These are phyloP conservation scores for Cudoniella acicularis DNA, from an alignment of 495 filamentous ascomycete genomes.

Conservation along the genomic window DNA sequence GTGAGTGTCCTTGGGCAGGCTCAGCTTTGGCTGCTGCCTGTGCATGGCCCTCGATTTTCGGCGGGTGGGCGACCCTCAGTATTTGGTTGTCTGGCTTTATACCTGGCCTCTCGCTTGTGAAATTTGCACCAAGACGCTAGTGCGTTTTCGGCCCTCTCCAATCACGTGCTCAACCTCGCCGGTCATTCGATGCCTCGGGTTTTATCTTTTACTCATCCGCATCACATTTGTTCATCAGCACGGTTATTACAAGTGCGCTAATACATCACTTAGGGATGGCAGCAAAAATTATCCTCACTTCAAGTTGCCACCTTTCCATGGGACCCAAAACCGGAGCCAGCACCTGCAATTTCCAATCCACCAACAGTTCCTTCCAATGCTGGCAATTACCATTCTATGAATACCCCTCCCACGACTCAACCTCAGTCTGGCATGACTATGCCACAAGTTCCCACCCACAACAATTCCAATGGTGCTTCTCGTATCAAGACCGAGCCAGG, in stretches of 20 bases:
- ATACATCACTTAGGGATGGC: slow-evolving; percentile 70
- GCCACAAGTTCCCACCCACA: slow-evolving; percentile 13
- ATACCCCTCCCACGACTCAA: slow-evolving; percentile 10
- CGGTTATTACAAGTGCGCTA: slow-evolving; percentile 5
- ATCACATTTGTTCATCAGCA: neutral
- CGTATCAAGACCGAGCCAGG: slow-evolving; percentile 75
- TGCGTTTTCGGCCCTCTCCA: slow-evolving; percentile 9
- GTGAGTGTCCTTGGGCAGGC: neutral
- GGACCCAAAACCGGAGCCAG: slow-evolving; percentile 69
- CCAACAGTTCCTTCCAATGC: slow-evolving; percentile 59
- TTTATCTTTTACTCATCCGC: neutral
- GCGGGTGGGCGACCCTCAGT: slow-evolving; percentile 45
- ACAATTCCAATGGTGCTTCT: slow-evolving; percentile 19
- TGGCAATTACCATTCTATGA: slow-evolving; percentile 20
- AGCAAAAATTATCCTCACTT: slow-evolving; percentile 77
- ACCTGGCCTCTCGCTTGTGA: slow-evolving; percentile 23
- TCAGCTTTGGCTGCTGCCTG: slow-evolving; percentile 16
- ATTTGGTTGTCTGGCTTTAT: slow-evolving; percentile 52
- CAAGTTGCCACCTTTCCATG: slow-evolving; percentile 88
- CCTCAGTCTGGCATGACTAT: slow-evolving; percentile 5
- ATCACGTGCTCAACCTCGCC: slow-evolving; percentile 30
- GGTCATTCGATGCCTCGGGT: too few species aligned
- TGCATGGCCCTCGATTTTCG: slow-evolving; percentile 8
- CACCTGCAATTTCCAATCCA: slow-evolving; percentile 35
- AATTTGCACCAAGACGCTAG: slow-evolving; percentile 18